These are phyloP conservation scores for Penicillium waksmanii DNA, from an alignment of 495 filamentous ascomycete species.

Conservation along the genomic window DNA sequence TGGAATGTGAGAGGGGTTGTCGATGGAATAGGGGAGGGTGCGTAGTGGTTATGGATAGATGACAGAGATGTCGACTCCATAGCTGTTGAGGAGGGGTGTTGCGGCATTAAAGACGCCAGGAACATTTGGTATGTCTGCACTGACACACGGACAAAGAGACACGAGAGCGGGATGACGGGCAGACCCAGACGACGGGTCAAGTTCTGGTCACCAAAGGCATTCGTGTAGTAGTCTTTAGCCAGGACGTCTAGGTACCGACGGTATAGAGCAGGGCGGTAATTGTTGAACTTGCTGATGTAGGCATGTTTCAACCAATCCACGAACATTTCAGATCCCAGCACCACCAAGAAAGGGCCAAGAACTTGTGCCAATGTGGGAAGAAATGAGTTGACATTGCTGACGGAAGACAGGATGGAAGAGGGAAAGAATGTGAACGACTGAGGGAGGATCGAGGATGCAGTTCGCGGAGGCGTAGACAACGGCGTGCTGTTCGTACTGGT, in stretches of 20 bases:
- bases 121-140: conserved; percentile 99
- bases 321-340: conserved; percentile 93
- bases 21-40: conserved; percentile 34
- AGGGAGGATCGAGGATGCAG: conserved; percentile 70
- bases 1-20: conserved; percentile 41
- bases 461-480: conserved; percentile 51
- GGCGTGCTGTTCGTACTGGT: conserved; percentile 51
- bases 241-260: conserved; percentile 86
- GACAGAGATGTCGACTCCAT: conserved; percentile 66
- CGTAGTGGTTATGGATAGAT: conserved; percentile 59
- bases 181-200: conserved; percentile 88
- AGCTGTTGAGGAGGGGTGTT: conserved; percentile 71
- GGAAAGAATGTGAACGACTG: conserved; percentile 88
- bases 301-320: conserved; percentile 98
- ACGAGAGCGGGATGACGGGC: conserved; percentile 88
- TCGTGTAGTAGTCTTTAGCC: conserved; percentile 96
- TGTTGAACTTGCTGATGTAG: conserved; percentile 99
- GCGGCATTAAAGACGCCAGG: conserved; percentile 79
- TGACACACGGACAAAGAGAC: conserved; percentile 91
- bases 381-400: conserved; percentile 49
- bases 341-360: conserved; percentile 86
- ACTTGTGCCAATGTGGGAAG: conserved; percentile 82
- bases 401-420: conserved; percentile 46
- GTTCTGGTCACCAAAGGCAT: conserved; percentile 89
- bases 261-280: conserved; percentile 87